Percentiles rank a stretch among this genome's conserved stretches.
Evolutionary conservation across 805 yeast genomes (phyloP).

Genomic region (Candida chauliodis): DNA sequence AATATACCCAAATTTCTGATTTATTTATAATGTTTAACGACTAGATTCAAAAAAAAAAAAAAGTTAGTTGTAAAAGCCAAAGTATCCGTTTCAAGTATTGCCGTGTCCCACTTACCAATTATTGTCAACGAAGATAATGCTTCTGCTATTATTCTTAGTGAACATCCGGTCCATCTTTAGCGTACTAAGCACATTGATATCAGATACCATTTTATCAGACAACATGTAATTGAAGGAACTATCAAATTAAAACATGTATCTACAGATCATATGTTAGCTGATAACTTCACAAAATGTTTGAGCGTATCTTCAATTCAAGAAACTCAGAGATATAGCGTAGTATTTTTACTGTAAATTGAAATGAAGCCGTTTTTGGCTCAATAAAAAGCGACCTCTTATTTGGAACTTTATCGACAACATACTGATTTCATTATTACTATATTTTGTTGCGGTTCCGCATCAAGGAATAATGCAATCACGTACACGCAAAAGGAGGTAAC

Average conservation of each 20-base stretch:
- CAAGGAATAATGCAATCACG: no score
- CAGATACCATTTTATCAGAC: neutral
- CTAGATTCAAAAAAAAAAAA: neutral
- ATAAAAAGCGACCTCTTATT: no score
- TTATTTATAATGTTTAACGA: neutral
- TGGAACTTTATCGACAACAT: no score
- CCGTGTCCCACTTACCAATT: no score
- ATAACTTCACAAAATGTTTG: conserved; percentile 1
- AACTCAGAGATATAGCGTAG: no score
- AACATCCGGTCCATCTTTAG: conserved; percentile 2
- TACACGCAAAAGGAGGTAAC: no score
- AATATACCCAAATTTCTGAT: conserved; percentile 49
- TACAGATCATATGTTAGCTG: neutral
- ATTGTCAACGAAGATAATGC: conserved; percentile 4
- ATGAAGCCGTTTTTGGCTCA: no score
- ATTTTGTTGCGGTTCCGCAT: no score
- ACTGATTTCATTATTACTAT: no score
- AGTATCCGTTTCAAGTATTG: neutral
- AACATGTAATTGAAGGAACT: neutral
- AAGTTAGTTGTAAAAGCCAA: neutral
- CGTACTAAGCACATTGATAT: conserved; percentile 1
- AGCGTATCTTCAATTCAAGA: neutral
- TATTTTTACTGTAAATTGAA: no score
- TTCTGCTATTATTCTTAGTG: neutral
- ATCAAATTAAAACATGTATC: neutral